A percentile compares a stretch with the other conserved stretches of the same genome.
Conservation (phyloP, 2,329 filamentous ascomycete species). For the Rhynchosporium agropyri region DNA sequence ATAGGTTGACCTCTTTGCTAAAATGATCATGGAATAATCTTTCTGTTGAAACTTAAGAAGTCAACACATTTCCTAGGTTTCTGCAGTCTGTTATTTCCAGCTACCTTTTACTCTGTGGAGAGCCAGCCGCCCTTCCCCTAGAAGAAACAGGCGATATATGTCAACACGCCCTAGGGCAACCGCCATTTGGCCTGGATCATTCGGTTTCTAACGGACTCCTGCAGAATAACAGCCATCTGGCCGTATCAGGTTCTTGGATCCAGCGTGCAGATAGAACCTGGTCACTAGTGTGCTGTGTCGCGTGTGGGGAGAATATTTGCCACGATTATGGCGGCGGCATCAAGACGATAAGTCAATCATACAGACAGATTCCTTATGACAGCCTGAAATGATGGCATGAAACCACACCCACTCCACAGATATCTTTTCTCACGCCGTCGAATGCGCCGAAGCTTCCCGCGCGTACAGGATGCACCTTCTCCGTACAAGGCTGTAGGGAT, state of each 20-base stretch:
- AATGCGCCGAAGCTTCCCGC: constrained; percentile 4
- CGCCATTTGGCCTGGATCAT: not conserved
- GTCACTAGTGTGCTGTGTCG: not conserved
- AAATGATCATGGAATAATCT: too few relatives aligned
- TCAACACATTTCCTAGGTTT: too few relatives aligned
- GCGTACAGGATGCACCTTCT: too few relatives aligned
- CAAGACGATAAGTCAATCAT: constrained; percentile 2
- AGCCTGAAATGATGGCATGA: constrained; percentile 13
- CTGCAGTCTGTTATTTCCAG: too few relatives aligned
- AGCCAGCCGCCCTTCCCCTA: too few relatives aligned
- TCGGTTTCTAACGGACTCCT: not conserved
- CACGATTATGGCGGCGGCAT: not conserved
- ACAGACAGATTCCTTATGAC: constrained; percentile 2
- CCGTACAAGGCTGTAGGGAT: not conserved
- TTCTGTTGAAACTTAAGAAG: too few relatives aligned
- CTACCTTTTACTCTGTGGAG: too few relatives aligned
- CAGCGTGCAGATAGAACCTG: not conserved
- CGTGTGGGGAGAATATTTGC: constrained; percentile 7
- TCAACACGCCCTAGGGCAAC: not conserved
- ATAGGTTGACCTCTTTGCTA: too few relatives aligned
- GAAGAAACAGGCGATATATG: not conserved
- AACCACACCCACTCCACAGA: constrained; percentile 2
- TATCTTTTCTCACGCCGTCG: constrained; percentile 13
- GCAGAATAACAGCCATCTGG: not conserved
- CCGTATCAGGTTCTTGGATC: not conserved